phyloP scores from a whole-genome alignment of 140 eudicot genomes.

The Senecio squalidus region DNA sequence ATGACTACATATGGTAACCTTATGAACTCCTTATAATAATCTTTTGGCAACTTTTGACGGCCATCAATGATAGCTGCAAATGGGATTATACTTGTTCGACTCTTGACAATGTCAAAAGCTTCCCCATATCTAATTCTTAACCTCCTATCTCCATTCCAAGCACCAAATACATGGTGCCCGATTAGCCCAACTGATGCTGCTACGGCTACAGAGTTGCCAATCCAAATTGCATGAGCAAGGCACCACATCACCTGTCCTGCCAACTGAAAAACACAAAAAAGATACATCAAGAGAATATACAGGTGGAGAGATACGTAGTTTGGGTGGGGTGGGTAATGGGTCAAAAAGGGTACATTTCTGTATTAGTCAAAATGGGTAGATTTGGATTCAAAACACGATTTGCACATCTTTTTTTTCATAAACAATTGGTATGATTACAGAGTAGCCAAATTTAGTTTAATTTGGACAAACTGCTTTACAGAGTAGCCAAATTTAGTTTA shows the following conservation, averaged over 20 bases:
- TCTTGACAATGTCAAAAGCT: slow-evolving; percentile 68
- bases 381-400: too few relatives aligned
- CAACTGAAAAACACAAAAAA: slow-evolving; percentile 42
- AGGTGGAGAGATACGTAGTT: not conserved
- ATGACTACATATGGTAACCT: slow-evolving; percentile 78
- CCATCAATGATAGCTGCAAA: slow-evolving; percentile 95
- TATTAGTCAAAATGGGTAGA: not conserved
- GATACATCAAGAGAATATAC: not conserved
- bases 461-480: too few relatives aligned
- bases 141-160: slow-evolving; percentile 95
- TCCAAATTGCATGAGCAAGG: slow-evolving; percentile 95
- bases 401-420: too few relatives aligned
- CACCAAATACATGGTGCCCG: slow-evolving; percentile 93
- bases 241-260: slow-evolving; percentile 98
- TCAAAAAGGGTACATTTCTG: not conserved
- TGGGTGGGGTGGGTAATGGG: not conserved
- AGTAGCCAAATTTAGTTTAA: too few relatives aligned
- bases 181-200: slow-evolving; percentile 93
- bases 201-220: slow-evolving; percentile 87
- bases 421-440: too few relatives aligned
- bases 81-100: slow-evolving; percentile 80
- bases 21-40: slow-evolving; percentile 75
- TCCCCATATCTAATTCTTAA: slow-evolving; percentile 72
- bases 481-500: too few relatives aligned
- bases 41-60: slow-evolving; percentile 84